Evolutionary conservation across 148 eudicot genomes (phyloP), one percentile per base, ranked within the genome.

Genomic region (Vaccinium vitisidaea): DNA sequence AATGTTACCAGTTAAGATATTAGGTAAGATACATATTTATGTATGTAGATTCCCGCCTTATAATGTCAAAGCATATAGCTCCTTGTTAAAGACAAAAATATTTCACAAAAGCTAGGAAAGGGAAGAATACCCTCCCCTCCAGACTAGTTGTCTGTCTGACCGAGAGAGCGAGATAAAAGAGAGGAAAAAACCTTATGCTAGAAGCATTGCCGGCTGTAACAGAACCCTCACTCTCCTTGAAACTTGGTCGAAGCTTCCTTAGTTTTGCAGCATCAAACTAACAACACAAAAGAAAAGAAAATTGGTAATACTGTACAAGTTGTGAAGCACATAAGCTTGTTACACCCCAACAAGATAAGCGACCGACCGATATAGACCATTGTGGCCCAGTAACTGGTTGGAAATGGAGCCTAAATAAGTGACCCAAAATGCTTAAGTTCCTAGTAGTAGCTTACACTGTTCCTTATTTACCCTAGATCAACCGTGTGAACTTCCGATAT

Each of bases 171-270:
- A 16, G 75, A 75, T 74, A 76, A 52, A 61, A 36, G 77, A 79
- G 85, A 80, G 81, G 79, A 87, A 65, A 81, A n/a, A 52, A 96
- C 99, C 99, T 96, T 87, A 96, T 93, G 67, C 82, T 93, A 58
- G 99, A 95, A 90, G 99, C 93, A 90, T 97, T 97, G 86, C 98
- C 98, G 12, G 99, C 99, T 43, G 99, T 97, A 71, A 97, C 98
- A 82, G 99, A 85, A 80, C 99, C 99, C 39, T 89, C 92, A 74
- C 89, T 86, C 86, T 89, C 86, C 91, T 93, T 94, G 92, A 97
- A 97, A 88, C 95, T 97, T 36, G 98, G 98, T 85, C 91, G 88
- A 84, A 96, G 98, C 86, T 96, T 93, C 89, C 88, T 95, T 49
- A 96, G 83, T 86, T 91, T 96, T 61, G 90, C 88, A 77, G 96